A percentile compares a stretch with the other conserved stretches of the same genome.
These are phyloP conservation scores for Rhizopus delemar DNA, from an alignment of 371 early-diverging fungal genomes.

Conservation along the genomic window DNA sequence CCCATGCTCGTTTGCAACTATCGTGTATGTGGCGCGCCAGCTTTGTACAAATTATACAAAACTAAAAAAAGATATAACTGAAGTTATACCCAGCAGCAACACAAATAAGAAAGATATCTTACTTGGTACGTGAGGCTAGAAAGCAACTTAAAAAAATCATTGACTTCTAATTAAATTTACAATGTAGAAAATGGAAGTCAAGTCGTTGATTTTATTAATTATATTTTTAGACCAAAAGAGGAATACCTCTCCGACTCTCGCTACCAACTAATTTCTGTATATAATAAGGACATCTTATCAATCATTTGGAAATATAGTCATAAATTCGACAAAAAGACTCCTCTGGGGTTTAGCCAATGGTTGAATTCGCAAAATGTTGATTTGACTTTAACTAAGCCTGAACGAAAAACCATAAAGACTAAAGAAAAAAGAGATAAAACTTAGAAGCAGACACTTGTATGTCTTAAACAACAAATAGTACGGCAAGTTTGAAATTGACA, in stretches of 20 bases:
- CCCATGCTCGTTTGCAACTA: slow-evolving; percentile 9
- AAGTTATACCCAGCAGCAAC: background rate
- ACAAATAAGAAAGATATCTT: background rate
- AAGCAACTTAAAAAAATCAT: too few species aligned
- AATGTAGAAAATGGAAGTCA: slow-evolving; percentile 15
- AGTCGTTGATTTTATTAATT: slow-evolving; percentile 10
- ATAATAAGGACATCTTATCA: slow-evolving; percentile 17
- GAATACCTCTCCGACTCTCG: slow-evolving; percentile 10
- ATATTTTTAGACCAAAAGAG: slow-evolving; percentile 15
- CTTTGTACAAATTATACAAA: slow-evolving; percentile 16
- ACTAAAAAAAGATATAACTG: slow-evolving; percentile 10
- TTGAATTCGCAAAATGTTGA: slow-evolving; percentile 6
- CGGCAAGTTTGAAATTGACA: slow-evolving; percentile 4
- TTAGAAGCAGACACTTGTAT: slow-evolving; percentile 5
- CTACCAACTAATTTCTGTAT: slow-evolving; percentile 12
- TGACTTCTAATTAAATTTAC: slow-evolving; percentile 11
- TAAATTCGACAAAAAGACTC: slow-evolving; percentile 5
- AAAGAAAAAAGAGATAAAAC: slow-evolving; percentile 6
- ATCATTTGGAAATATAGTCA: slow-evolving; percentile 6
- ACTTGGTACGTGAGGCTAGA: slow-evolving; percentile 11
- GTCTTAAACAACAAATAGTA: background rate
- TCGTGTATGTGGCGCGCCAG: slow-evolving; percentile 13
- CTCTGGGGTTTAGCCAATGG: slow-evolving; percentile 7
- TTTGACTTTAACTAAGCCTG: slow-evolving; percentile 4
- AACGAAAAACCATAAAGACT: slow-evolving; percentile 3